Evolutionary conservation across 768 basidiomycete genomes (phyloP).

Genomic region (Tylopilus vinaceipallidus): DNA sequence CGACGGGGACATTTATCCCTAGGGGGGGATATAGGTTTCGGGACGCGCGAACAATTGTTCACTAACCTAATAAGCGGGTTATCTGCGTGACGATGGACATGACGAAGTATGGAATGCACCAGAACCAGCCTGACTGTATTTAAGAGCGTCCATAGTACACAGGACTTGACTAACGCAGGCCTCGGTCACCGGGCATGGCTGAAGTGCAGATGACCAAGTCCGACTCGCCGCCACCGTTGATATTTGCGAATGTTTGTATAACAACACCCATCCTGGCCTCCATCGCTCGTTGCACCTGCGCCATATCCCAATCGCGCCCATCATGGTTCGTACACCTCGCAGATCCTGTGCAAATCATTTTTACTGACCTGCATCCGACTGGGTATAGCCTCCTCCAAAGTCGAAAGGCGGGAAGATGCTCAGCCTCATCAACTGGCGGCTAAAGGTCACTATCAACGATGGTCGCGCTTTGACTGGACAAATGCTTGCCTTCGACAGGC

Average conservation of each 20-base stretch:
- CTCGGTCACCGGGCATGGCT: not conserved
- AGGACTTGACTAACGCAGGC: no score
- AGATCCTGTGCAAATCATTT: slow-evolving; percentile 6
- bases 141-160: not conserved
- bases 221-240: not conserved
- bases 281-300: slow-evolving; percentile 18
- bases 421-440: slow-evolving; percentile 94
- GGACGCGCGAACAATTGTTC: not conserved
- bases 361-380: slow-evolving; percentile 9
- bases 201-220: not conserved
- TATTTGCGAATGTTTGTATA: slow-evolving; percentile 37
- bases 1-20: slow-evolving; percentile 60
- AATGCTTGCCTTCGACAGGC: slow-evolving; percentile 99
- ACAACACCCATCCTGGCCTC: slow-evolving; percentile 16
- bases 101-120: not conserved
- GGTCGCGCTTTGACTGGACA: slow-evolving; percentile 94
- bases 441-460: slow-evolving; percentile 97
- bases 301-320: slow-evolving; percentile 41
- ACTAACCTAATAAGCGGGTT: slow-evolving; percentile 51
- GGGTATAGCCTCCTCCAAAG: slow-evolving; percentile 84
- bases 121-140: no score
- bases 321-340: slow-evolving; percentile 48
- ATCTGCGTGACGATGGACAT: slow-evolving; percentile 37
- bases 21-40: not conserved
- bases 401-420: slow-evolving; percentile 99